Evolutionary conservation across 306 rosid genomes (phyloP), one percentile per base, ranked within the genome.

Genomic region (Cicer arietinum): DNA sequence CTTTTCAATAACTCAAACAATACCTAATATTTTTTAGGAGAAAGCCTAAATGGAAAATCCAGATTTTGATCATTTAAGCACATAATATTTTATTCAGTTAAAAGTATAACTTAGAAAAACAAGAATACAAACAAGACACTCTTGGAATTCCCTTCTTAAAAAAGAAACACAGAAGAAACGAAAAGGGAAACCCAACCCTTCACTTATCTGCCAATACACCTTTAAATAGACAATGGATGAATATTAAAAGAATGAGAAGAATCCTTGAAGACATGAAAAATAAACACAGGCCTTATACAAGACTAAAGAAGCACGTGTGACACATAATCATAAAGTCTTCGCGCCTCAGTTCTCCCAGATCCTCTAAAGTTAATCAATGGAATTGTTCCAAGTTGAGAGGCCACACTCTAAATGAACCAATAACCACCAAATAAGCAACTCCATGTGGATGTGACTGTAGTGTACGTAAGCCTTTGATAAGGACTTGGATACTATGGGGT

Each of bases 371-470:
- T 54, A 18, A 18, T 18, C 30, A 54, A 20, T 18, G 8, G 30
- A 54, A 54, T 54, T 22, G 61, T 54, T 54, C 12, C 37, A 20
- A 54, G 20, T 18, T 54, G 61, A 18, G 10, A 54, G 20, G 7
- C 18, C 25, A 54, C 61, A 3, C 37, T 35, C 61, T 54, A 54
- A 54, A 54, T 56, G 57, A 63, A 72, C 43, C 67, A 25, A 71
- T 14, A 53, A 71, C 39, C 65, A 70, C 16, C 48, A 57, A 72
- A 43, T 4, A 63, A 74, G 48, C 14, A 35, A 60, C 69, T 46
- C 60, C 43, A 45, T 4, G 50, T 60, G 13, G 56, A 73, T 30
- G 42, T n/a, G 54, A 56, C 57, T 42, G 67, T 57, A 25, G 35
- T 2, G 35, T 25, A 25, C 6, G 58, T 20, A 16, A 52, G 25